These are phyloP conservation scores for cucumber (Cucumis sativus) DNA, from an alignment of 306 rosid genomes.

Conservation along the genomic window Cucumber_9930_V3 NC_026655.2:30597501-30598000, in stretches of 20 bases:
- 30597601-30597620: not conserved
- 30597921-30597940: conserved; percentile 79
- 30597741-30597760: conserved; percentile 53
- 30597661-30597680: not conserved
- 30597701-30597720: not conserved
- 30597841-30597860: conserved; percentile 50
- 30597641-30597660: not conserved
- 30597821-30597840: conserved; percentile 48
- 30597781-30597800: conserved; percentile 98
- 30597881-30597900: conserved; percentile 92
- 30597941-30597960: conserved; percentile 71
- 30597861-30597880: conserved; percentile 85
- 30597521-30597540: conserved; percentile 48
- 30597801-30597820: conserved; percentile 70
- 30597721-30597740: not conserved
- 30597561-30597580: not conserved
- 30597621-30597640: not conserved
- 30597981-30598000: conserved; percentile 52
- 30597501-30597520: conserved; percentile 78
- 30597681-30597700: not conserved
- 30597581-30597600: not conserved
- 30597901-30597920: conserved; percentile 77
- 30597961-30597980: conserved; percentile 80
- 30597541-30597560: conserved; percentile 30
- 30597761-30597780: conserved; percentile 81